Evolutionary conservation across 352 stramenopile genomes (phyloP).

Genomic region (Phytophthora cryptogea): DNA sequence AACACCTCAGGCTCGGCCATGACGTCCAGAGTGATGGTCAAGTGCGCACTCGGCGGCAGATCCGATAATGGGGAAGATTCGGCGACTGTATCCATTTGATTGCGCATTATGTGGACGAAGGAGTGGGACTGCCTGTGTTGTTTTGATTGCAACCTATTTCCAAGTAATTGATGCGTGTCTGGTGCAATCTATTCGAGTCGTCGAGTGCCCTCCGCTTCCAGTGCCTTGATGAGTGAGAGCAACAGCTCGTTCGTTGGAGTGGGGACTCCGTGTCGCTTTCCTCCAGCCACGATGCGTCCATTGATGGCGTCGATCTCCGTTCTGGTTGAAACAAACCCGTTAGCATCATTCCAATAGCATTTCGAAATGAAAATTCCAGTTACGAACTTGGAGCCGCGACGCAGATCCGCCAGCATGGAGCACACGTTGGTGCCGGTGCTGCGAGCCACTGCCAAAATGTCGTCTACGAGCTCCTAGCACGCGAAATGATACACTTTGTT

Average conservation of each 20-base stretch:
- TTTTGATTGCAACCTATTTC: too few relatives aligned
- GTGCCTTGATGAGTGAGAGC: constrained; percentile 54
- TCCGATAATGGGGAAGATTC: constrained; percentile 17
- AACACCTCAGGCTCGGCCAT: constrained; percentile 42
- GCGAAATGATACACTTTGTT: constrained; percentile 1
- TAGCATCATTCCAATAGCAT: neutral
- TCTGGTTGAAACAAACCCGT: constrained; percentile 17
- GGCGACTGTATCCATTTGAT: constrained; percentile 3
- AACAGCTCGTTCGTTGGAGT: constrained; percentile 74
- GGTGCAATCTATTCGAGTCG: neutral
- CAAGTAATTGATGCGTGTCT: too few relatives aligned
- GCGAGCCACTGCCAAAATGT: constrained; percentile 53
- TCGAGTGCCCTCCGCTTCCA: constrained; percentile 45
- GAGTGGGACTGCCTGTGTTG: too few relatives aligned
- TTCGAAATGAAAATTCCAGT: neutral
- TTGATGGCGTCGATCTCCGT: constrained; percentile 83
- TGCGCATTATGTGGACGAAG: constrained; percentile 31
- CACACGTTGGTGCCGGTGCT: constrained; percentile 69
- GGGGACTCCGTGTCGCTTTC: constrained; percentile 44
- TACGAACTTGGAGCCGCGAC: constrained; percentile 51
- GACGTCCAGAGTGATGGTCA: constrained; percentile 24
- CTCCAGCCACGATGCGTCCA: constrained; percentile 56
- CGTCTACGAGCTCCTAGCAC: constrained; percentile 57
- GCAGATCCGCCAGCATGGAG: constrained; percentile 79
- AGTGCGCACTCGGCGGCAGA: constrained; percentile 15